Base-by-base conservation (phyloP, 345 rosid species). In the Orychophragmus violaceus region DNA sequence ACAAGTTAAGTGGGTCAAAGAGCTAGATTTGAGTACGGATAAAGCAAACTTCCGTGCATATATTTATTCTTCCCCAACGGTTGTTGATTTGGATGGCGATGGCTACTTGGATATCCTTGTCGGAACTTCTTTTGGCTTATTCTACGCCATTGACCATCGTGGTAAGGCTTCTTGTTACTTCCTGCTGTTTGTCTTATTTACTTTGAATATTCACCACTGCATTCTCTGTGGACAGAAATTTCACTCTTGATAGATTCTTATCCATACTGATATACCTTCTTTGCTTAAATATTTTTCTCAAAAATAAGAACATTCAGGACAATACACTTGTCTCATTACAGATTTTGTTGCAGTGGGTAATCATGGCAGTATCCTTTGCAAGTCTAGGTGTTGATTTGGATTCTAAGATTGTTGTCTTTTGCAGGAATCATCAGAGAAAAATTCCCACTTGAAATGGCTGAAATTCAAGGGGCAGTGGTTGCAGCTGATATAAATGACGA, bases 401-500 rank as follows among this genome's bases (percentile, higher is more conserved):
- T 51, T 35, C 66, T 82, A 49, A 73, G 49, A 50, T 57, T n/a
- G 50, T 65, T 45, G 18, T 55, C 45, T 44, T 46, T 66, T 57
- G 59, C 79, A 95, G 99, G 99, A 39, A 82, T 85, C 44, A 42
- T 86, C 60, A 82, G 98, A 78, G 79, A 86, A 73, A 89, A 87
- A 3, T 95, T 95, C 70, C 98, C 99, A 42, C 94, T 91, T 54
- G 94, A 89, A 83, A 89, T 95, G 99, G 98, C 97, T 19, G 99
- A 95, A 85, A 91, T 95, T 70, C 97, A 91, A 82, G 97, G 97
- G 25, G 81, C 90, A 23, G 97, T 89, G 17, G 87, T 89, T 81
- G 98, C 98, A 28, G 98, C 98, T 48, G 99, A 95, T 79, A 89
- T 95, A 58, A 91, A 95, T 77, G 99, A 91, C 74, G 99, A 95